These are phyloP conservation scores for Alternaria sp. DNA, from an alignment of 2,329 filamentous ascomycete genomes.

Conservation along the genomic window DNA sequence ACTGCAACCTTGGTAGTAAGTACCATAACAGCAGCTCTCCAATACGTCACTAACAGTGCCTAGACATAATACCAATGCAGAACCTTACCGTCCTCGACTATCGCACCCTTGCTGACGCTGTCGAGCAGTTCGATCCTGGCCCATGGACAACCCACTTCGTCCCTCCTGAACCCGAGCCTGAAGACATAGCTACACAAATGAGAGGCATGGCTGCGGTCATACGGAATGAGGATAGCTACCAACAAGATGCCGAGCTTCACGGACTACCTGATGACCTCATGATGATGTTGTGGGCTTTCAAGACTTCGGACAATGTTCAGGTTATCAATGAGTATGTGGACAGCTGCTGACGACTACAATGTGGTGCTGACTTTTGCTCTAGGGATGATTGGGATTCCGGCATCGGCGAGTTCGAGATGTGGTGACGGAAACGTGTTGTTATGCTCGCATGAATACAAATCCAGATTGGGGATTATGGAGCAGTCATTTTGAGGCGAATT, in stretches of 20 bases:
- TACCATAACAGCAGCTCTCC: not conserved
- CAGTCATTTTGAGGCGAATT: not conserved
- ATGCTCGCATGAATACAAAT: not conserved
- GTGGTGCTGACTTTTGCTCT: not conserved
- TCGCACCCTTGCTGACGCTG: conserved; percentile 15
- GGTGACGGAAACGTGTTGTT: not conserved
- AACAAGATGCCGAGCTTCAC: conserved; percentile 20
- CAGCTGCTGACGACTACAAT: not conserved
- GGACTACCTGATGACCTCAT: conserved; percentile 18
- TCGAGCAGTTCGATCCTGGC: conserved; percentile 31
- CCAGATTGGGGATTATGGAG: not conserved
- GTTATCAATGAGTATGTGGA: conserved; percentile 1
- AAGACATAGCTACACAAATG: conserved; percentile 9
- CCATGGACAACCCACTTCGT: conserved; percentile 30
- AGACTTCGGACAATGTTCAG: conserved; percentile 9
- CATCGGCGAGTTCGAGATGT: not conserved
- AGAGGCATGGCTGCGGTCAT: conserved; percentile 23
- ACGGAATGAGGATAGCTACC: conserved; percentile 23
- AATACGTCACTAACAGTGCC: not conserved
- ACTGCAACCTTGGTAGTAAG: conserved; percentile 34
- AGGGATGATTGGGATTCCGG: not conserved
- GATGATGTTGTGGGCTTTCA: conserved; percentile 29
- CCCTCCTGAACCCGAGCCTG: conserved; percentile 3
- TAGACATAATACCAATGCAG: conserved; percentile 14
- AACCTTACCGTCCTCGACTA: conserved; percentile 20